A percentile compares a stretch with the other conserved stretches of the same genome.
These are phyloP conservation scores for Annulohypoxylon truncatum DNA, from an alignment of 2,329 filamentous ascomycete genomes.

Conservation along the genomic window DNA sequence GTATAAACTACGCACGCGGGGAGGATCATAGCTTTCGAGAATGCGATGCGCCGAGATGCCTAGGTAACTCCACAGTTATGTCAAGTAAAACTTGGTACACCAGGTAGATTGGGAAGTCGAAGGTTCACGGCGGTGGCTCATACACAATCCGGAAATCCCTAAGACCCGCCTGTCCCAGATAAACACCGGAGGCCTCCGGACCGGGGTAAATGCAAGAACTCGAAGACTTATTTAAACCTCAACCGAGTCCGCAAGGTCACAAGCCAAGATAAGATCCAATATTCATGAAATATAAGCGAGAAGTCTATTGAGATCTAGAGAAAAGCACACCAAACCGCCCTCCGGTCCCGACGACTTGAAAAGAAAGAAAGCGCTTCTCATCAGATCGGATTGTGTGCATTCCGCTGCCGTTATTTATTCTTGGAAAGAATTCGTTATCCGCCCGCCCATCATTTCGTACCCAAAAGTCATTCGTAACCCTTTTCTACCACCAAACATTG, in stretches of 20 bases:
- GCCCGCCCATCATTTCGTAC: constrained; percentile 20
- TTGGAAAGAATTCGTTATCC: constrained; percentile 22
- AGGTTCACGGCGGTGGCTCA: constrained; percentile 12
- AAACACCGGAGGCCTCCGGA: constrained; percentile 22
- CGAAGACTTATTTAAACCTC: constrained; percentile 14
- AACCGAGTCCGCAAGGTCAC: neutral
- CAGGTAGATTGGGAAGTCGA: constrained; percentile 12
- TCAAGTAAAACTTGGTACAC: constrained; percentile 3
- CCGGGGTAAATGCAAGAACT: neutral
- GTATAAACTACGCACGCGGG: neutral
- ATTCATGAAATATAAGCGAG: constrained; percentile 15
- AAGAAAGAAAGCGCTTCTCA: constrained; percentile 14
- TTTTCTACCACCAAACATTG: constrained; percentile 23
- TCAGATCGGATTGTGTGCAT: constrained; percentile 24
- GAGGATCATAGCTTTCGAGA: constrained; percentile 1
- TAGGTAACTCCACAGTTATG: neutral
- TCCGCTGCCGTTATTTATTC: constrained; percentile 24
- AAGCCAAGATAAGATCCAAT: neutral
- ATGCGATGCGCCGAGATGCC: neutral
- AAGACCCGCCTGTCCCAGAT: constrained; percentile 20
- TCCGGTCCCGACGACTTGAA: constrained; percentile 20
- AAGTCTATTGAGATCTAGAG: constrained; percentile 39
- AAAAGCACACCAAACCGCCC: constrained; percentile 28
- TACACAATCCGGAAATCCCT: constrained; percentile 6
- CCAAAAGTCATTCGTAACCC: constrained; percentile 8